Evolutionary conservation across 805 yeast species (phyloP).

Genomic region (Wickerhamomyces queroliae): DNA sequence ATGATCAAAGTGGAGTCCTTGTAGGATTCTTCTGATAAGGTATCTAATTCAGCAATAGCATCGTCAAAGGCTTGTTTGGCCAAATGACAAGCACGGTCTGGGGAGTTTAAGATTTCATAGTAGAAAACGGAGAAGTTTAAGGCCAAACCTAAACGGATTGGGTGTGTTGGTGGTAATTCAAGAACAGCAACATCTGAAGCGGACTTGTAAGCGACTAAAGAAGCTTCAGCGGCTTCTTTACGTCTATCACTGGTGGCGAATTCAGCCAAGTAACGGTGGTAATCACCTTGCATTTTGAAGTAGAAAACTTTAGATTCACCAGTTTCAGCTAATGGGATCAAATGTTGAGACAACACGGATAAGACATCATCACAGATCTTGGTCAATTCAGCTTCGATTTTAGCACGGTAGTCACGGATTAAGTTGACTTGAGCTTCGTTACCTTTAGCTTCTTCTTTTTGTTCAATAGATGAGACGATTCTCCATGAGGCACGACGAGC

Average conservation of each 20-base stretch:
- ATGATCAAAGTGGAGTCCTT: constrained; percentile 97
- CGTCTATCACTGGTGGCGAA: constrained; percentile 89
- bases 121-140: constrained; percentile 96
- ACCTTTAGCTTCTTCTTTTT: constrained; percentile 96
- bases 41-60: constrained; percentile 97
- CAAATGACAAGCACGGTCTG: constrained; percentile 97
- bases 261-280: constrained; percentile 98
- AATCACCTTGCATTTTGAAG: constrained; percentile 99
- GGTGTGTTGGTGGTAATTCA: constrained; percentile 97
- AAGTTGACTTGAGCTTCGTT: constrained; percentile 84
- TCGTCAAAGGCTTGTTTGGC: constrained; percentile 99
- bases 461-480: constrained; percentile 96
- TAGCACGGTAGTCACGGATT: constrained; percentile 90
- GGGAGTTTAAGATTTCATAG: constrained; percentile 96
- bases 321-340: constrained; percentile 89
- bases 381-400: constrained; percentile 88
- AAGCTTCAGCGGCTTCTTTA: constrained; percentile 85
- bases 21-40: constrained; percentile 96
- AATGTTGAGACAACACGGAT: constrained; percentile 79
- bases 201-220: constrained; percentile 89
- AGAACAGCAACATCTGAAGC: constrained; percentile 97
- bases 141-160: constrained; percentile 96
- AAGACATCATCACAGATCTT: constrained; percentile 93
- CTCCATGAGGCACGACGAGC: constrained; percentile 99
- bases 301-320: constrained; percentile 98